These are phyloP conservation scores for Eutypa lata DNA, from an alignment of 2,329 filamentous ascomycete species.

Conservation along the genomic window DNA sequence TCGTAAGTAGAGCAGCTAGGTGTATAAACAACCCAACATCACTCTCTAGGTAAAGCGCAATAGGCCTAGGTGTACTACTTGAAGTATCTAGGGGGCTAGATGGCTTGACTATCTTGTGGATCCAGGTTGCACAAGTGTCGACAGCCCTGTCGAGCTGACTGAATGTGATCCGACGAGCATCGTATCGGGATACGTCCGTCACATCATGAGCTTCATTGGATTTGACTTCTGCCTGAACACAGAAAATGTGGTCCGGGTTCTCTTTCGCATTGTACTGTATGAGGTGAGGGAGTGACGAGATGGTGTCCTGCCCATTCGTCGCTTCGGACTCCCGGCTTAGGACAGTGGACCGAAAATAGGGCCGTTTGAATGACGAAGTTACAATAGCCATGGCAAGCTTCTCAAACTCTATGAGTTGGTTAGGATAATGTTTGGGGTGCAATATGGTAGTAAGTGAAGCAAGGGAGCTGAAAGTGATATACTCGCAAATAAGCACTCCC, in stretches of 20 bases:
- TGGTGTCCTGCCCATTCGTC: background rate
- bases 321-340: background rate
- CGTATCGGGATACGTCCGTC: background rate
- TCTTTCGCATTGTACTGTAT: slow-evolving; percentile 15
- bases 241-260: slow-evolving; percentile 15
- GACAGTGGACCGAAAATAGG: background rate
- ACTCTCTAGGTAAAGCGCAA: slow-evolving; percentile 13
- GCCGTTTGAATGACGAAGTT: background rate
- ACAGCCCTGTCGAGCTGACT: slow-evolving; percentile 6
- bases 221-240: slow-evolving; percentile 11
- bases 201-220: background rate
- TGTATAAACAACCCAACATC: slow-evolving; percentile 13
- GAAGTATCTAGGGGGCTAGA: background rate
- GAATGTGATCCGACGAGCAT: slow-evolving; percentile 6
- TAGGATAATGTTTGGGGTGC: background rate
- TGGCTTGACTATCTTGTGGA: slow-evolving; percentile 1
- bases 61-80: background rate
- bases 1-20: slow-evolving; percentile 10
- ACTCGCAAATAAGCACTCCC: too few relatives aligned
- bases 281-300: slow-evolving; percentile 16
- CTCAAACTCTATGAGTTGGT: background rate
- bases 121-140: slow-evolving; percentile 7
- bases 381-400: background rate
- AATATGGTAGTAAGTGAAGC: background rate
- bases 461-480: too few relatives aligned